Evolutionary conservation across 2,329 filamentous ascomycete species (phyloP), one percentile per base, ranked within the genome.

Genomic region (Colletotrichum higginsianum): DNA sequence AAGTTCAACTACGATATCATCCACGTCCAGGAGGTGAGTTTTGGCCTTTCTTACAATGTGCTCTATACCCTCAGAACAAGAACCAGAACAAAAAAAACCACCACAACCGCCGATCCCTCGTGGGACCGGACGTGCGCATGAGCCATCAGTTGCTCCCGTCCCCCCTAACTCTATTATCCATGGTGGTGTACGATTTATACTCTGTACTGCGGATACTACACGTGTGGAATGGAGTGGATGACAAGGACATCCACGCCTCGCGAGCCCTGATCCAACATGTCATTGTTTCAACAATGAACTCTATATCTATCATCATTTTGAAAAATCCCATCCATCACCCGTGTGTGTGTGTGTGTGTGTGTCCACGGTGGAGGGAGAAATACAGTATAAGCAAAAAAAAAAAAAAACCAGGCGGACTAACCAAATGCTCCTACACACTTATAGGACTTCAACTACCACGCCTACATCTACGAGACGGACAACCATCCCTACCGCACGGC

Each of bases 1-100:
- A 74, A 87, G 76, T 87, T 90, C 69, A 84, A 81, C 67, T 91
- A 89, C 80, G 89, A 91, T 74, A 80, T 93, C 38, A 89, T 92
- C 77, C 85, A 93, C 74, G 82, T 91, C 16, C 91, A 93, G 78
- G 91, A 92, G 83, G 86, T 86, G 12, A 65, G 61, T 63, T 21
- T 8, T 9, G 15, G 26, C 26, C 26, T 26, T 26, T 26, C 26
- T 26, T 26, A 3, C 26, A 26, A 3, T 26, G 26, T 26, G 4
- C 26, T 26, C 26, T 26, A 26, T 4, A 4, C 26, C 4, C 26
- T 4, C 26, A 73, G 30, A 73, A 67, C 38, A 16, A 57, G 21
- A 35, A 21, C 23, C 6, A 23, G 9, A 5, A 30, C 42, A 23
- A 8, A 40, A 26, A 47, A 30, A 15, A 47, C n/a, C 9, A 23